These are phyloP conservation scores for Cadophora luteo-olivacea DNA, from an alignment of 2,329 filamentous ascomycete species.

Conservation along the genomic window DNA sequence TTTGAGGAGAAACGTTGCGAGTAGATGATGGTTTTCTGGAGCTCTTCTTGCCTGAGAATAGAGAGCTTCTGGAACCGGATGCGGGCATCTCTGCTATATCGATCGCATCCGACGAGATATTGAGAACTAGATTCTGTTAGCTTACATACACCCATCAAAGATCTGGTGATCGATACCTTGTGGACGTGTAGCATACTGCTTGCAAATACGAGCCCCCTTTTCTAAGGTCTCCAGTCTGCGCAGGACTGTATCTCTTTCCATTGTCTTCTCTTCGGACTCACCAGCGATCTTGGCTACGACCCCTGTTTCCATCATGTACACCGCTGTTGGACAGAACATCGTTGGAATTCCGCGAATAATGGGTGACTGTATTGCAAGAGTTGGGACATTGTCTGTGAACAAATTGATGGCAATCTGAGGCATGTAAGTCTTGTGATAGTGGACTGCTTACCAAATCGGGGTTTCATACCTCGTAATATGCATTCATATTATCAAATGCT, in stretches of 20 bases:
- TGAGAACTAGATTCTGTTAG: constrained; percentile 4
- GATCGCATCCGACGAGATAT: neutral
- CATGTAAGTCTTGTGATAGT: constrained; percentile 17
- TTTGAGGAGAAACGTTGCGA: no score
- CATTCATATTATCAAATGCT: constrained; percentile 35
- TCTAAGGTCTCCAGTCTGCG: constrained; percentile 31
- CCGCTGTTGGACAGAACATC: constrained; percentile 33
- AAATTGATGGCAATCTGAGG: constrained; percentile 34
- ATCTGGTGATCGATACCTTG: constrained; percentile 22
- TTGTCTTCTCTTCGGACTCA: constrained; percentile 31
- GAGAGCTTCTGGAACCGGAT: neutral
- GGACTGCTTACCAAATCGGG: neutral
- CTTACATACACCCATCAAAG: neutral
- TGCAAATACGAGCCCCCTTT: constrained; percentile 33
- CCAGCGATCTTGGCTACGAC: constrained; percentile 30
- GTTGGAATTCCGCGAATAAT: constrained; percentile 32
- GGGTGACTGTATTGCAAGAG: constrained; percentile 31
- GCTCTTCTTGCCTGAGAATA: neutral
- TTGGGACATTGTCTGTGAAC: constrained; percentile 37
- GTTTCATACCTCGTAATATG: constrained; percentile 34
- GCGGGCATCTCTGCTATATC: neutral
- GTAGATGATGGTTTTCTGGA: no score
- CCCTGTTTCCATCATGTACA: constrained; percentile 30
- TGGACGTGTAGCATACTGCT: constrained; percentile 31
- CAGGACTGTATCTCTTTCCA: constrained; percentile 27